These are phyloP conservation scores for Neonectria neomacrospora DNA, from an alignment of 2,329 filamentous ascomycete species.

Conservation along the genomic window DNA sequence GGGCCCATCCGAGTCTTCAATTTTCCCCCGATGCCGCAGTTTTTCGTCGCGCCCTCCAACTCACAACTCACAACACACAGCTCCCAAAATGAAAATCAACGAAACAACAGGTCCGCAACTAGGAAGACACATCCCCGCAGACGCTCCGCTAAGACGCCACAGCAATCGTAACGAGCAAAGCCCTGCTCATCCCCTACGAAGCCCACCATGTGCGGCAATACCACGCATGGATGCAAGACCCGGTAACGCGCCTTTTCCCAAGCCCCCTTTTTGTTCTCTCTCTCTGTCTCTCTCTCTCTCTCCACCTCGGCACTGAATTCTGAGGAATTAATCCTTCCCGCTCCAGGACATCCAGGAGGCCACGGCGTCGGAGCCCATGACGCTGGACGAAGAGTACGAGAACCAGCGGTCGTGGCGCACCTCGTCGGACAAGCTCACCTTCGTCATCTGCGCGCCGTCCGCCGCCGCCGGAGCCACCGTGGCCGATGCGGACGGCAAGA, in stretches of 20 bases:
- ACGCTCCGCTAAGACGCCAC: not conserved
- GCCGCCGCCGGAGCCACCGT: conserved; percentile 48
- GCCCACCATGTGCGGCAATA: conserved; percentile 84
- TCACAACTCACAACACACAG: conserved; percentile 10
- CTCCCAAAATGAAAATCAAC: conserved; percentile 57
- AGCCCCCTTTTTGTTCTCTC: not conserved
- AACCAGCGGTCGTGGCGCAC: conserved; percentile 91
- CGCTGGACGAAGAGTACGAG: conserved; percentile 82
- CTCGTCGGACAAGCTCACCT: conserved; percentile 89
- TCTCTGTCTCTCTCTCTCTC: not conserved
- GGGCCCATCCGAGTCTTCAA: not conserved
- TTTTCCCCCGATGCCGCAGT: conserved; percentile 25
- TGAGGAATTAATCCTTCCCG: not conserved
- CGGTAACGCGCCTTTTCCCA: conserved; percentile 54
- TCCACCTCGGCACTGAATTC: not conserved
- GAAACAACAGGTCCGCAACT: conserved; percentile 54
- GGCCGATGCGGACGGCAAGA: conserved; percentile 65
- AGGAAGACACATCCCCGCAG: not conserved
- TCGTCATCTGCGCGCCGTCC: conserved; percentile 78
- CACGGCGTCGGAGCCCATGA: conserved; percentile 88
- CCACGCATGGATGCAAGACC: conserved; percentile 92
- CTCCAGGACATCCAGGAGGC: conserved; percentile 79
- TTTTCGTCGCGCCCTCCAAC: conserved; percentile 22
- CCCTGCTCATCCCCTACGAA: conserved; percentile 87
- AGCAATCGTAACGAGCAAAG: conserved; percentile 74